These are phyloP conservation scores for Auriscalpium microsporum DNA, from an alignment of 768 basidiomycete genomes.

Conservation along the genomic window DNA sequence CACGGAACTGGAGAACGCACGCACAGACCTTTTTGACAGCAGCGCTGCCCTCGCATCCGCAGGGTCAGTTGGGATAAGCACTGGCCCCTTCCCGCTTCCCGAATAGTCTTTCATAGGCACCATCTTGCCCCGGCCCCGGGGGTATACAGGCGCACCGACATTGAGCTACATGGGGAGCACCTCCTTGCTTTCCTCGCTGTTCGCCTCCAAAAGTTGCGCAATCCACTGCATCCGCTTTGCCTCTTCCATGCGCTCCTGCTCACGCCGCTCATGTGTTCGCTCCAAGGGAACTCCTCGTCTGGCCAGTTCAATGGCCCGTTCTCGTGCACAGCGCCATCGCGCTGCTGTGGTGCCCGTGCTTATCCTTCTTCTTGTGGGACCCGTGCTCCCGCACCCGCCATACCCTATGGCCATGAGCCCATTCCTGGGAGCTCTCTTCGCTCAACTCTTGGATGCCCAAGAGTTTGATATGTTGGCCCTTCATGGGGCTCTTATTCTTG, in stretches of 20 bases:
- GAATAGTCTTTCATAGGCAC: constrained; percentile 43
- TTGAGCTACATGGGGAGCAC: constrained; percentile 23
- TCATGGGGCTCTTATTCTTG: constrained; percentile 60
- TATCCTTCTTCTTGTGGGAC: constrained; percentile 31
- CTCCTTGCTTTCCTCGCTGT: constrained; percentile 63
- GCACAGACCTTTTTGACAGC: constrained; percentile 61
- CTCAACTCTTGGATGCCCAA: constrained; percentile 31
- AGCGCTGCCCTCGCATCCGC: too few species aligned
- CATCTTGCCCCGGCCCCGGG: constrained; percentile 50
- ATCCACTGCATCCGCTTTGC: constrained; percentile 58
- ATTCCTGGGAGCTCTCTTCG: constrained; percentile 80
- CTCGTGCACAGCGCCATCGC: neutral
- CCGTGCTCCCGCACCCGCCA: constrained; percentile 47
- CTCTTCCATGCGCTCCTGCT: constrained; percentile 43
- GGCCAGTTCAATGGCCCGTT: constrained; percentile 62
- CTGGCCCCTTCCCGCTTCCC: constrained; percentile 23
- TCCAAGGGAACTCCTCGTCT: constrained; percentile 75
- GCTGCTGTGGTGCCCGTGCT: constrained; percentile 25
- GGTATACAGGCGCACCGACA: constrained; percentile 17
- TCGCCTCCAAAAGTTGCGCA: constrained; percentile 61
- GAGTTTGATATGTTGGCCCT: constrained; percentile 62
- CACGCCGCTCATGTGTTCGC: constrained; percentile 46
- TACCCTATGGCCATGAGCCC: constrained; percentile 77
- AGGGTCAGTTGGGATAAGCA: constrained; percentile 54
- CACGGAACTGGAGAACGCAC: constrained; percentile 37